Percentiles rank a stretch among this genome's conserved stretches.
Conservation (phyloP, 768 basidiomycete species). For the Sporobolomyces roseus region DNA sequence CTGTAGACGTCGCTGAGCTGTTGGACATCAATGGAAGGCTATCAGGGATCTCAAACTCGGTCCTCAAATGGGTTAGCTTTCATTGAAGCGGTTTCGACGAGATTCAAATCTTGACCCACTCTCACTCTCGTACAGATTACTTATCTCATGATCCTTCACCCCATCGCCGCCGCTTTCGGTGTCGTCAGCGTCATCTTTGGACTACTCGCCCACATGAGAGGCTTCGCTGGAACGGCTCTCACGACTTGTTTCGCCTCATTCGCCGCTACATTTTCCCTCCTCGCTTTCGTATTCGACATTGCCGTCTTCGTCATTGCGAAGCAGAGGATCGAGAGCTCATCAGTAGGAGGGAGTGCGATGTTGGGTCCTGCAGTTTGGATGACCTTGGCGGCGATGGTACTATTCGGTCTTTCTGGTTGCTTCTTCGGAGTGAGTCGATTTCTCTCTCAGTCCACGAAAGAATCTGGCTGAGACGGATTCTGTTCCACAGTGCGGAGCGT, state of each 20-base stretch:
- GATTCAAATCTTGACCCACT: neutral
- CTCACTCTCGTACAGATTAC: constrained; percentile 55
- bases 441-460: neutral
- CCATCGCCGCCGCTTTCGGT: constrained; percentile 70
- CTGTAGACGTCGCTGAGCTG: constrained; percentile 71
- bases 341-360: constrained; percentile 6
- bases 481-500: constrained; percentile 27
- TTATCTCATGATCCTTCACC: constrained; percentile 84
- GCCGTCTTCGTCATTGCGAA: constrained; percentile 85
- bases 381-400: constrained; percentile 75
- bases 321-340: constrained; percentile 62
- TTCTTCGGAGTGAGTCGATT: constrained; percentile 61
- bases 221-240: constrained; percentile 59
- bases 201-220: constrained; percentile 78
- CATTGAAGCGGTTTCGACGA: neutral
- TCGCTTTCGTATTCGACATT: constrained; percentile 90
- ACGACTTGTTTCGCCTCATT: constrained; percentile 55
- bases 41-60: constrained; percentile 71
- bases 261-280: constrained; percentile 69
- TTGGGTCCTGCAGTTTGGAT: constrained; percentile 86
- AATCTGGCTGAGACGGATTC: neutral
- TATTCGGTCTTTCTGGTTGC: constrained; percentile 84
- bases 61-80: constrained; percentile 69
- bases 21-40: constrained; percentile 62
- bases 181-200: constrained; percentile 73